Base-by-base conservation (phyloP, 2,329 filamentous ascomycete genomes). In the Thermothelomyces thermophilus region DNA sequence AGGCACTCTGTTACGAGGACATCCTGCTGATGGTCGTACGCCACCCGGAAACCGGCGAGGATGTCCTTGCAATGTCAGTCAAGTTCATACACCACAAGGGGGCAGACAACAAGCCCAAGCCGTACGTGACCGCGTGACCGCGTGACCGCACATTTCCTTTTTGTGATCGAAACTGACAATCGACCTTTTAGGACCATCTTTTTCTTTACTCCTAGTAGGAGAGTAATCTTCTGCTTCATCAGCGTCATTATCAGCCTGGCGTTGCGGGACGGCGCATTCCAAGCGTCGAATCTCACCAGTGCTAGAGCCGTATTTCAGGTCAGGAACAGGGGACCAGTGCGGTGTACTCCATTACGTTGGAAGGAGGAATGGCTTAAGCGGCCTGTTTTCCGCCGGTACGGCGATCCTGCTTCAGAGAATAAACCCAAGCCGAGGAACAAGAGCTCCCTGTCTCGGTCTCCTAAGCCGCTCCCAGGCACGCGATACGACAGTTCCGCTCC, bases 311-410 rank as follows among this genome's bases (percentile, higher is more conserved):
- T 64, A 2, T 59, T 63, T 28, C 17, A 48, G 28, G 45, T 22
- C 5, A 53, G 52, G 45, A 54, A 57, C 43, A 46, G 14, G 42
- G 56, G 56, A 8, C 52, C 48, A 4, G 49, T 48, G 16, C 36
- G 36, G 26, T 50, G 41, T 28, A 60, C 50, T 7, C 56, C 53
- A 9, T 48, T 65, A 8, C 54, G 53, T 11, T 64, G 53, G 61
- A 65, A 64, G 43, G 24, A 56, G 41, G 55, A 56, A 17, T 60
- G 49, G 53, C 57, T 64, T 8, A 64, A 64, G 54, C 46, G 52
- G 3, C 62, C 56, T 24, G 37, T 64, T 37, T 64, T 65, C 50
- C 55, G 54, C 36, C 47, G 48, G 13, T 51, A 22, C 31, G 14
- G 50, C 34, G 16, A 20, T 9, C 9, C 24, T 26, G 24, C n/a